Evolutionary conservation across 306 rosid genomes (phyloP), one percentile per base, ranked within the genome.

Genomic region (Castanopsis chinensis): DNA sequence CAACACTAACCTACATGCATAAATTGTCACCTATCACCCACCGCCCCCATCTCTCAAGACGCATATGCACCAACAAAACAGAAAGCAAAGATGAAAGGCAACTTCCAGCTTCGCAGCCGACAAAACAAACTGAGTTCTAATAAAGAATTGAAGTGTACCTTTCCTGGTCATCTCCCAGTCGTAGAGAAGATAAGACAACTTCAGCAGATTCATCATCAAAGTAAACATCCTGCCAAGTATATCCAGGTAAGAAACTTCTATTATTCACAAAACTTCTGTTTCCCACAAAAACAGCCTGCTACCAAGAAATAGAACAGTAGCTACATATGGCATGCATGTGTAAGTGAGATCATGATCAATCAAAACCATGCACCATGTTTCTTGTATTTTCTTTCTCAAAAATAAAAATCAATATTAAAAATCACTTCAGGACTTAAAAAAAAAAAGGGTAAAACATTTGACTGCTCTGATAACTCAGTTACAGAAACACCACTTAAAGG

Each of bases 151-250:
- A 56, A 30, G 82, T 80, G 74, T 81, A 91, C 99, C 98, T 90
- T 80, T 96, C 98, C 80, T 91, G 99, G 83, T 91, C 99, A 87
- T 96, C 99, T 70, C 98, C 98, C 86, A 93, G 79, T 70, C 97
- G 98, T 85, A 96, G 81, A 61, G 99, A 96, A 78, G 99, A 93
- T 72, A 93, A 91, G 69, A 93, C 98, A 56, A 96, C 98, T 87
- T 96, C 99, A 28, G 99, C 99, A 85, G 99, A 96, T 88, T 93
- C 99, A 87, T 96, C 99, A 84, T 96, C 99, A 76, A 96, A 96
- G 84, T 91, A 93, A 55, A 93, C 94, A 83, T 96, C 99, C 99
- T 96, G 92, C 86, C 76, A 82, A 75, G 78, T 43, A 60, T 27
- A 60, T 30, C 76, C 27, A 71, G 20, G 28, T 72, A 64, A 81